These are phyloP conservation scores for Pythium phragmiticola DNA, from an alignment of 352 stramenopile genomes.

Conservation along the genomic window DNA sequence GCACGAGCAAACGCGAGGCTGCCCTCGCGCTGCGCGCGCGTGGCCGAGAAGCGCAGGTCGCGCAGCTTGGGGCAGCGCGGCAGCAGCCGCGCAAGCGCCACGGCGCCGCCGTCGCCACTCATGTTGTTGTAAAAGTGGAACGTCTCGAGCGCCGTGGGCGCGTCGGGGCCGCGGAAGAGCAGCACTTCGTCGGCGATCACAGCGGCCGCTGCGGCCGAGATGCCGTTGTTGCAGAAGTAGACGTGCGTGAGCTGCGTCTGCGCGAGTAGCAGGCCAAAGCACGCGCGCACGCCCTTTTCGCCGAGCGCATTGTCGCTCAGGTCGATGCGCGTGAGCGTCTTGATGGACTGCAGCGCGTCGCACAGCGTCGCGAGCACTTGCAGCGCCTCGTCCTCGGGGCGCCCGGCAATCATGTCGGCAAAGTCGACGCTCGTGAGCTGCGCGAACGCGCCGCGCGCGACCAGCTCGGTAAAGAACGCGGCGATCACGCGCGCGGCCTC, in stretches of 20 bases:
- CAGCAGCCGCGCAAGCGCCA: conserved; percentile 86
- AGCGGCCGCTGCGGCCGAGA: conserved; percentile 86
- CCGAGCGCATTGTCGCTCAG: conserved; percentile 96
- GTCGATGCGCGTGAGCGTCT: conserved; percentile 80
- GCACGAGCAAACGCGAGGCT: conserved; percentile 87
- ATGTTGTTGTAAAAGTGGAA: conserved; percentile 99
- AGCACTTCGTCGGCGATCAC: conserved; percentile 89
- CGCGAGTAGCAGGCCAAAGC: conserved; percentile 78
- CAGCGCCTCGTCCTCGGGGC: conserved; percentile 79
- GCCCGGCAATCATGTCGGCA: conserved; percentile 84
- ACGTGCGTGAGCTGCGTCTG: conserved; percentile 83
- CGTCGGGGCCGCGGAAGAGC: conserved; percentile 63
- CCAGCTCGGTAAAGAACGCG: conserved; percentile 58
- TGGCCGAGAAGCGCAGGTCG: conserved; percentile 94
- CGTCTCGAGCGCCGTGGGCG: conserved; percentile 82
- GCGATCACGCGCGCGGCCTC: conserved; percentile 74
- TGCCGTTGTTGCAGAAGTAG: conserved; percentile 95
- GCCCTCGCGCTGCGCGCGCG: conserved; percentile 82
- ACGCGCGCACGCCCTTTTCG: conserved; percentile 92
- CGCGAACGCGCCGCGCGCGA: conserved; percentile 46
- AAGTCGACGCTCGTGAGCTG: conserved; percentile 79
- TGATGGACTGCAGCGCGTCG: conserved; percentile 62
- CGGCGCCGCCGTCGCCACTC: conserved; percentile 92
- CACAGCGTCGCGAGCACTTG: conserved; percentile 81
- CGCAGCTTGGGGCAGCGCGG: conserved; percentile 78